These are phyloP conservation scores for Paramecium octaurelia DNA, from an alignment of 73 alveolate species.

Conservation along the genomic window DNA sequence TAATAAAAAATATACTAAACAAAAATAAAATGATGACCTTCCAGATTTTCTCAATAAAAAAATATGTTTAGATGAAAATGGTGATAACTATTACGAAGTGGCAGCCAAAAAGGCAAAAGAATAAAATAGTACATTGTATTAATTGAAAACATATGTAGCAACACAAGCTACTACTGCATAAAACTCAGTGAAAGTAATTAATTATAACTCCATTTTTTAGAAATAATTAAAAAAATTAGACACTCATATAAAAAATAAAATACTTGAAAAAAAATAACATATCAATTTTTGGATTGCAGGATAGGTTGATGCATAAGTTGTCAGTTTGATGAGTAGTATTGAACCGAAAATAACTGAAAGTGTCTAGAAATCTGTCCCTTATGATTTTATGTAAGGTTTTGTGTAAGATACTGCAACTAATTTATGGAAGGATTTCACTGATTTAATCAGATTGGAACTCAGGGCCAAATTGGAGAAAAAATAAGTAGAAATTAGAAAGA, in stretches of 20 bases:
- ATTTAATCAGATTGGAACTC: neutral
- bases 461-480: neutral
- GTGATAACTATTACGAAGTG: neutral
- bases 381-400: conserved; percentile 11
- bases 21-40: neutral
- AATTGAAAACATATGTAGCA: neutral
- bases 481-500: neutral
- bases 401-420: neutral
- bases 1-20: neutral
- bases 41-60: neutral
- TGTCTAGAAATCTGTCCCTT: neutral
- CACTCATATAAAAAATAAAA: neutral
- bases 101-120: neutral
- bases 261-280: neutral
- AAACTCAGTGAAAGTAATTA: neutral
- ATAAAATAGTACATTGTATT: neutral
- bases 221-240: neutral
- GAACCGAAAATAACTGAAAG: neutral
- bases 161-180: neutral
- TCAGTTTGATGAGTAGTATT: neutral
- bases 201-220: conserved; percentile 5
- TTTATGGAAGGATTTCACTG: conserved; percentile 33
- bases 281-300: neutral
- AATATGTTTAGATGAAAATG: neutral
- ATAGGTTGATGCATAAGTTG: neutral